A percentile compares a stretch with the other conserved stretches of the same genome.
Evolutionary conservation across 768 basidiomycete genomes (phyloP).

Genomic region (Suillus spraguei): DNA sequence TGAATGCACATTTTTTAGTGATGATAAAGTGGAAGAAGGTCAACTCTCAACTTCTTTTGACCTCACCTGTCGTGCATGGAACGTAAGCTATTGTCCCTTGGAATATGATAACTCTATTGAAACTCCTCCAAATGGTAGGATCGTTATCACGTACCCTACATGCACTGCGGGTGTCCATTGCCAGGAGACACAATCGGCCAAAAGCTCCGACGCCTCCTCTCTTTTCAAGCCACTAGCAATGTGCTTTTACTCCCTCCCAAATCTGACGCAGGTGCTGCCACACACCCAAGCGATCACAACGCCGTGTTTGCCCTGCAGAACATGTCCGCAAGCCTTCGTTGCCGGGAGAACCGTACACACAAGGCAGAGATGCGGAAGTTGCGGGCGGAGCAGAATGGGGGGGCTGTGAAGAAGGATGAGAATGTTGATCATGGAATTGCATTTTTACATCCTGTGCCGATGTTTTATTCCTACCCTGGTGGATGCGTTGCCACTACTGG

Average conservation of each 20-base stretch:
- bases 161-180: slow-evolving; percentile 58
- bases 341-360: slow-evolving; percentile 23
- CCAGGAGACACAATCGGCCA: slow-evolving; percentile 51
- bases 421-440: slow-evolving; percentile 30
- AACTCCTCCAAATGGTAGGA: slow-evolving; percentile 26
- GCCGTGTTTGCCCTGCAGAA: slow-evolving; percentile 40
- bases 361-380: slow-evolving; percentile 29
- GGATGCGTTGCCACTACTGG: slow-evolving; percentile 20
- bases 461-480: slow-evolving; percentile 29
- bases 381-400: slow-evolving; percentile 29
- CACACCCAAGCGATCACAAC: slow-evolving; percentile 59
- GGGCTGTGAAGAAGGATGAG: slow-evolving; percentile 11
- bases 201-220: slow-evolving; percentile 36
- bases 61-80: slow-evolving; percentile 51
- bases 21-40: slow-evolving; percentile 53
- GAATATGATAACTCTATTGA: neutral
- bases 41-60: slow-evolving; percentile 51
- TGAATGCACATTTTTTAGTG: slow-evolving; percentile 32
- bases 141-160: slow-evolving; percentile 57
- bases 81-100: slow-evolving; percentile 29
- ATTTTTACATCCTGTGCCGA: slow-evolving; percentile 43
- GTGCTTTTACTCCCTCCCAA: slow-evolving; percentile 35
- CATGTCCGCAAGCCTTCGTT: slow-evolving; percentile 22
- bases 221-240: slow-evolving; percentile 9
- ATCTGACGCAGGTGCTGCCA: slow-evolving; percentile 39